phyloP scores from a whole-genome alignment of 331 rosid species.

The Malus hybrid region DNA sequence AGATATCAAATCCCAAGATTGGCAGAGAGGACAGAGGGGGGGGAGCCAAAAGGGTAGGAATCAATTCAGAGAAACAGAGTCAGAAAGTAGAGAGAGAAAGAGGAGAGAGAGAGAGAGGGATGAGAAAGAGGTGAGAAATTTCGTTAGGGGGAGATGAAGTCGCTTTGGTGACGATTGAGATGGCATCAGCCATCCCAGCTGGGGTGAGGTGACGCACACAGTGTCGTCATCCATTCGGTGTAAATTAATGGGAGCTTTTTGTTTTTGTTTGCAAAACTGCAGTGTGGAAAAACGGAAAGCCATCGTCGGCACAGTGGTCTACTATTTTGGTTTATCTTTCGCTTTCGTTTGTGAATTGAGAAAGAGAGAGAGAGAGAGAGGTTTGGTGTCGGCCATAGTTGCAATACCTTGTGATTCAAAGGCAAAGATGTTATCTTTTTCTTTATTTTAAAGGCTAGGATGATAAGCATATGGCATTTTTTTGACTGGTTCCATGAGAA shows the following conservation, averaged over 20 bases:
- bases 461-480: no score
- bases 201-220: constrained; percentile 38
- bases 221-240: constrained; percentile 32
- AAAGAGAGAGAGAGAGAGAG: neutral
- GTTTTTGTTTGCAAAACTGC: neutral
- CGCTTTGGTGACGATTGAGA: constrained; percentile 41
- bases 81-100: neutral
- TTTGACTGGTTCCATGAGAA: no score
- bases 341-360: neutral
- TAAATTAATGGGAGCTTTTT: neutral
- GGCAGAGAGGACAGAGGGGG: constrained; percentile 1
- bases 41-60: neutral
- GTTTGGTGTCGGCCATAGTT: neutral
- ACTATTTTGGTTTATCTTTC: no score
- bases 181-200: constrained; percentile 51
- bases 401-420: neutral
- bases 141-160: constrained; percentile 43
- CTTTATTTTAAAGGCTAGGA: no score
- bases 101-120: neutral
- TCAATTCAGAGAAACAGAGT: constrained; percentile 10
- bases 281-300: neutral
- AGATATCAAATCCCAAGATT: constrained; percentile 8
- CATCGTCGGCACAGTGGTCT: neutral
- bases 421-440: neutral
- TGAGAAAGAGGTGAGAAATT: neutral